Evolutionary conservation across 495 filamentous ascomycete genomes (phyloP).

Genomic region (Polyplosphaeria fusca): DNA sequence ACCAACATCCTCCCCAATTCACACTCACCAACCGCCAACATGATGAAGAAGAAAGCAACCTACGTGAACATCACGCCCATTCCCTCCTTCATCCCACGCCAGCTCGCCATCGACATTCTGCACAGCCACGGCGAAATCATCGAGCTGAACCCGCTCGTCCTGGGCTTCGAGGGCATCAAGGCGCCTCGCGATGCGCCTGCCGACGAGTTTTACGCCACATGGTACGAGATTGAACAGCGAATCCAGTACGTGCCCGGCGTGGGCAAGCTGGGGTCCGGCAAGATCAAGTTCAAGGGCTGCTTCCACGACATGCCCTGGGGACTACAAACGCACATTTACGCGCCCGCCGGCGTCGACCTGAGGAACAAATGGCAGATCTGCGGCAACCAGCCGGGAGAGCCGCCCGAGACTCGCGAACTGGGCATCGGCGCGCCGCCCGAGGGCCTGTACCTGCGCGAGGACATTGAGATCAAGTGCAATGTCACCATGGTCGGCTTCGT

Average conservation of each 20-base stretch:
- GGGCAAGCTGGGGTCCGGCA: slow-evolving; percentile 36
- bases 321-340: slow-evolving; percentile 41
- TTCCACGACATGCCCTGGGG: slow-evolving; percentile 44
- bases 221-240: slow-evolving; percentile 42
- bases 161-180: slow-evolving; percentile 36
- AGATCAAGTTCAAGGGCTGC: slow-evolving; percentile 41
- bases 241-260: slow-evolving; percentile 39
- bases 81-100: slow-evolving; percentile 40
- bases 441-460: slow-evolving; percentile 42
- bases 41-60: slow-evolving; percentile 37
- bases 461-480: slow-evolving; percentile 40
- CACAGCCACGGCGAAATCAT: slow-evolving; percentile 42
- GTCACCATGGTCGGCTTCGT: slow-evolving; percentile 38
- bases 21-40: slow-evolving; percentile 13
- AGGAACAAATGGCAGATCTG: slow-evolving; percentile 40
- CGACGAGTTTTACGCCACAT: slow-evolving; percentile 42
- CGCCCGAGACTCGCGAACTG: slow-evolving; percentile 36
- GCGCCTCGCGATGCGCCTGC: slow-evolving; percentile 39
- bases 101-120: slow-evolving; percentile 43
- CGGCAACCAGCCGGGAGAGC: slow-evolving; percentile 42
- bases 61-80: slow-evolving; percentile 44
- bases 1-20: background rate
- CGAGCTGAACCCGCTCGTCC: slow-evolving; percentile 40
- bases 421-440: slow-evolving; percentile 39
- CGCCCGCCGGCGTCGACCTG: slow-evolving; percentile 38